phyloP scores from a whole-genome alignment of 768 basidiomycete species.

The Leucocoprinus leucothites region DNA sequence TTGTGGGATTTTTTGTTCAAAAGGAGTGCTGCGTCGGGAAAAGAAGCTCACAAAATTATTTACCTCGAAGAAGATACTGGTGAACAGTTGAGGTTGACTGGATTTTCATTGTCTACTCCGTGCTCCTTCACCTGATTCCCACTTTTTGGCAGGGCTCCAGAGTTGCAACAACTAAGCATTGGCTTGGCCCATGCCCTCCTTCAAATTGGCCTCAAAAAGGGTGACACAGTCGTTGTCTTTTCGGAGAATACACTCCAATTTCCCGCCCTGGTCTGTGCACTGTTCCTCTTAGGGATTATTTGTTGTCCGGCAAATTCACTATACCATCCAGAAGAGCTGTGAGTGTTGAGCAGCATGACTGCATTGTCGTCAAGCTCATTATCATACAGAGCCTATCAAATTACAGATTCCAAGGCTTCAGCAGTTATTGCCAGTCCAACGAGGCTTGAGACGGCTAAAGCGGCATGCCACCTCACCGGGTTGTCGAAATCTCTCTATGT shows the following conservation, averaged over 20 bases:
- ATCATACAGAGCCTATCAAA: neutral
- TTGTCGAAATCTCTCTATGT: neutral
- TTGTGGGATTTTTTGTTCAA: constrained; percentile 6
- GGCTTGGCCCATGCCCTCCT: neutral
- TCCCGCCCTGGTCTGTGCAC: neutral
- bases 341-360: neutral
- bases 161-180: neutral
- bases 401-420: neutral
- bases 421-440: constrained; percentile 2
- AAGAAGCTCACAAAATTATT: neutral
- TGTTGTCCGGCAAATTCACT: constrained; percentile 2
- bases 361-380: neutral
- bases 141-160: neutral
- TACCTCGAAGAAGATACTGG: constrained; percentile 2
- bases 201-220: neutral
- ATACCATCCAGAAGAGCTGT: constrained; percentile 4
- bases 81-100: neutral
- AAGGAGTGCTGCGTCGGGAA: neutral
- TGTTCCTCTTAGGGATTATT: neutral
- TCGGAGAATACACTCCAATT: constrained; percentile 4
- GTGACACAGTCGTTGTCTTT: constrained; percentile 1
- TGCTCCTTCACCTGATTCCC: neutral
- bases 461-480: neutral
- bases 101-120: neutral
- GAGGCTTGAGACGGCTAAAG: neutral